Percentiles rank a stretch among this genome's conserved stretches.
Conservation (phyloP, 345 rosid species). For the Schrenkiella parvula region DNA sequence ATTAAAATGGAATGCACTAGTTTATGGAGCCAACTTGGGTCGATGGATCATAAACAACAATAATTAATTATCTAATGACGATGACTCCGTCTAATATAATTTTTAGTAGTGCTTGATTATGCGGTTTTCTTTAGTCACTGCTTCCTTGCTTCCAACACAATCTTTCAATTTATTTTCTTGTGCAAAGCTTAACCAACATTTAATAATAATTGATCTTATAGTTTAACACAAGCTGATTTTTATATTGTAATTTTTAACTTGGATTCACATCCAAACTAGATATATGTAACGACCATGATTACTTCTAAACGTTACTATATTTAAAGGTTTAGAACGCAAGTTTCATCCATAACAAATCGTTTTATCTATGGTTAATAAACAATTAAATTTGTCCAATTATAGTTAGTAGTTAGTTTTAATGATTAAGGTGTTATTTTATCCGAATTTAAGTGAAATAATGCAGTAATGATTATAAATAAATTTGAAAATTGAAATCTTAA, state of each 20-base stretch:
- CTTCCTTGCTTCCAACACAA: slow-evolving; percentile 36
- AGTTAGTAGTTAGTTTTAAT: background rate
- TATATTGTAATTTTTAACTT: background rate
- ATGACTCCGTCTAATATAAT: background rate
- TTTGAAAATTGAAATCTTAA: too few species aligned
- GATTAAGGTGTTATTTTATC: background rate
- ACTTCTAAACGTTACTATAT: background rate
- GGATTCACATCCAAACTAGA: slow-evolving; percentile 1
- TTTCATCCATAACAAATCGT: background rate
- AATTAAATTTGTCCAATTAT: background rate
- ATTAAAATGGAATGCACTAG: slow-evolving; percentile 1
- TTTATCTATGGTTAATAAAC: background rate
- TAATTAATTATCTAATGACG: slow-evolving; percentile 18
- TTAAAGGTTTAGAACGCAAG: background rate
- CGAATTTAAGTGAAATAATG: too few species aligned
- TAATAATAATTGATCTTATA: background rate
- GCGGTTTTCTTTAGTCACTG: slow-evolving; percentile 9
- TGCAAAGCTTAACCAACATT: slow-evolving; percentile 8
- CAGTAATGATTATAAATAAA: too few species aligned
- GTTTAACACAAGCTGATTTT: background rate
- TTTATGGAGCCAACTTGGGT: slow-evolving; percentile 12
- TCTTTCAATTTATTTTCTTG: background rate
- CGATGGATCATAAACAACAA: slow-evolving; percentile 1
- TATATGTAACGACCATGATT: background rate
- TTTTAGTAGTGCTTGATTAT: slow-evolving; percentile 20